Percentiles rank a stretch among this genome's conserved stretches.
These are phyloP conservation scores for Lepidium aucheri DNA, from an alignment of 345 rosid species.

Conservation along the genomic window DNA sequence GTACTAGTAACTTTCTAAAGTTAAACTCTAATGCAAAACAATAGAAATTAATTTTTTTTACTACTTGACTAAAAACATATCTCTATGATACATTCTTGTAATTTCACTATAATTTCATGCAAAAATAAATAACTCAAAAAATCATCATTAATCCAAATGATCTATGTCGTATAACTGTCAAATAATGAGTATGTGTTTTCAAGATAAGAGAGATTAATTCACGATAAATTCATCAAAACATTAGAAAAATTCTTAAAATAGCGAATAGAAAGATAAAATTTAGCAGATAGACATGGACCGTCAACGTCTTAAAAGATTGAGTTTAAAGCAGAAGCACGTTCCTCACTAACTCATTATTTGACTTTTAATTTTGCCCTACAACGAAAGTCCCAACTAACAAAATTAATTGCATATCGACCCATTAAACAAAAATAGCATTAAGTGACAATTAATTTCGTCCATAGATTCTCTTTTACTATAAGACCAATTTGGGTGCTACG, in stretches of 20 bases:
- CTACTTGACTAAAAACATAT: too few species aligned
- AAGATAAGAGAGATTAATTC: neutral
- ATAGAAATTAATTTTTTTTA: too few species aligned
- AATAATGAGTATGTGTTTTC: neutral
- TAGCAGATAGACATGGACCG: conserved; percentile 7
- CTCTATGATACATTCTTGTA: neutral
- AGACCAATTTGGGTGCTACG: neutral
- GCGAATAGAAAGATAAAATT: neutral
- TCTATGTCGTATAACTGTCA: conserved; percentile 9
- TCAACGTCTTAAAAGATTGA: conserved; percentile 14
- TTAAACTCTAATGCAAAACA: too few species aligned
- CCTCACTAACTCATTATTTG: conserved; percentile 19
- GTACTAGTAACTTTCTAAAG: too few species aligned
- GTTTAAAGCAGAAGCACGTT: conserved; percentile 24
- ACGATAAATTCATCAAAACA: conserved; percentile 2
- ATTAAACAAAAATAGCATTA: neutral
- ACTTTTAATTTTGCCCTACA: conserved; percentile 8
- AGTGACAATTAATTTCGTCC: neutral
- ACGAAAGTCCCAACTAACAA: conserved; percentile 21
- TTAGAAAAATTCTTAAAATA: neutral
- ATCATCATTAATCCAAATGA: neutral
- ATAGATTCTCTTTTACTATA: conserved; percentile 5
- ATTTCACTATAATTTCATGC: neutral
- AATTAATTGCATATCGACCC: conserved; percentile 9
- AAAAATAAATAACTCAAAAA: neutral